A percentile compares a stretch with the other conserved stretches of the same genome.
Conservation (phyloP, 805 yeast genomes). For the Starmerella apicola region DNA sequence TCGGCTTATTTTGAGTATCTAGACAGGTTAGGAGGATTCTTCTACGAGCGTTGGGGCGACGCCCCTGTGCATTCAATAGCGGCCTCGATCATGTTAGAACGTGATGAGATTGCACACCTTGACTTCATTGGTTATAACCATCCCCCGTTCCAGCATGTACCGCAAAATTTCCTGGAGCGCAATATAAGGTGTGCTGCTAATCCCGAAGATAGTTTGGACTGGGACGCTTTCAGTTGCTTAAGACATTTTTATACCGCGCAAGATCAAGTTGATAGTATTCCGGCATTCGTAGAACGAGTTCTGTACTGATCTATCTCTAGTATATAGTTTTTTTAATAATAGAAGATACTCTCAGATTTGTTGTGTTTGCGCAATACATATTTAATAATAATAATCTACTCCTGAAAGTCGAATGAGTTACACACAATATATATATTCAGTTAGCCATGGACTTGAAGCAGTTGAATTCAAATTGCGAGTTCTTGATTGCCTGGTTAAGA, state of each 20-base stretch:
- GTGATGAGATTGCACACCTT: constrained; percentile 73
- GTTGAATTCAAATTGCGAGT: constrained; percentile 17
- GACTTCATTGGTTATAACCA: constrained; percentile 88
- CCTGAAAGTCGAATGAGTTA: too few relatives aligned
- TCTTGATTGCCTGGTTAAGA: constrained; percentile 14
- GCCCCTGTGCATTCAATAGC: constrained; percentile 93
- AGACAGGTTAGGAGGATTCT: constrained; percentile 72
- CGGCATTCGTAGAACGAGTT: constrained; percentile 15
- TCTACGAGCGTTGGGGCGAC: constrained; percentile 93
- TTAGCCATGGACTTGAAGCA: constrained; percentile 14
- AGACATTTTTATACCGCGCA: constrained; percentile 25
- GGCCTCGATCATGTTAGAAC: constrained; percentile 56
- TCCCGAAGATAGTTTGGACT: constrained; percentile 26
- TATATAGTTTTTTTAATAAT: neutral
- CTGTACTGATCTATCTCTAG: constrained; percentile 7
- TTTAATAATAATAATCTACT: neutral
- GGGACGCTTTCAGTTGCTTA: constrained; percentile 30
- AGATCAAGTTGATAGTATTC: constrained; percentile 16
- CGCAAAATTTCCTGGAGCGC: constrained; percentile 35
- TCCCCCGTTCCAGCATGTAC: constrained; percentile 53
- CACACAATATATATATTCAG: neutral
- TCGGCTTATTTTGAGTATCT: constrained; percentile 55
- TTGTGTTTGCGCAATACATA: neutral
- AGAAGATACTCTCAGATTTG: neutral
- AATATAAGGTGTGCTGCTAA: constrained; percentile 44